Evolutionary conservation across 257 asterid genomes (phyloP).

Genomic region (Solanum neorickii): DNA sequence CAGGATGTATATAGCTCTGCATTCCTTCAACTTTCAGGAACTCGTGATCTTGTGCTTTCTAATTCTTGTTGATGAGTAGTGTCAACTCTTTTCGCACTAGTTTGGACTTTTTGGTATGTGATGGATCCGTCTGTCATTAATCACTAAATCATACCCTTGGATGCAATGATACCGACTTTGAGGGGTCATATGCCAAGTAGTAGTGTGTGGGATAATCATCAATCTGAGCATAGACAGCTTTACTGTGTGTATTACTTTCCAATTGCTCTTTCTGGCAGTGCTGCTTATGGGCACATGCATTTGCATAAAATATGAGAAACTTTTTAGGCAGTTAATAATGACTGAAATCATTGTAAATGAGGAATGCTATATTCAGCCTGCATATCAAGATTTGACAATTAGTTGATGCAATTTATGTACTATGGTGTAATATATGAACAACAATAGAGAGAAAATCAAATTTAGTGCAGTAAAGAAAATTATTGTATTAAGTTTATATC

Average conservation of each 20-base stretch:
- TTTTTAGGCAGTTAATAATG: neutral
- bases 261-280: neutral
- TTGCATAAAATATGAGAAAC: neutral
- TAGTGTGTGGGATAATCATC: conserved; percentile 67
- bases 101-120: neutral
- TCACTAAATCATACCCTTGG: neutral
- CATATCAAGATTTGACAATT: neutral
- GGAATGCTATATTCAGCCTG: neutral
- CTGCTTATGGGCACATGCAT: neutral
- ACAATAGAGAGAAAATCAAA: neutral
- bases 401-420: conserved; percentile 39
- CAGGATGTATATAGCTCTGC: neutral
- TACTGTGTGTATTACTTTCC: neutral
- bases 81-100: conserved; percentile 63
- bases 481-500: neutral
- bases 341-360: neutral
- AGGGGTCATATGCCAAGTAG: conserved; percentile 51
- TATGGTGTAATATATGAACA: conserved; percentile 37
- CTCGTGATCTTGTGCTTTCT: conserved; percentile 33
- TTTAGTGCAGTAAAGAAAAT: neutral
- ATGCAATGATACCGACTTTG: conserved; percentile 35
- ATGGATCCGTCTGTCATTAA: neutral
- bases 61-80: conserved; percentile 44
- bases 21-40: neutral
- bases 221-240: conserved; percentile 24